phyloP scores from a whole-genome alignment of 1,284 basidiomycete species.

The Ceratobasidium sp. region DNA sequence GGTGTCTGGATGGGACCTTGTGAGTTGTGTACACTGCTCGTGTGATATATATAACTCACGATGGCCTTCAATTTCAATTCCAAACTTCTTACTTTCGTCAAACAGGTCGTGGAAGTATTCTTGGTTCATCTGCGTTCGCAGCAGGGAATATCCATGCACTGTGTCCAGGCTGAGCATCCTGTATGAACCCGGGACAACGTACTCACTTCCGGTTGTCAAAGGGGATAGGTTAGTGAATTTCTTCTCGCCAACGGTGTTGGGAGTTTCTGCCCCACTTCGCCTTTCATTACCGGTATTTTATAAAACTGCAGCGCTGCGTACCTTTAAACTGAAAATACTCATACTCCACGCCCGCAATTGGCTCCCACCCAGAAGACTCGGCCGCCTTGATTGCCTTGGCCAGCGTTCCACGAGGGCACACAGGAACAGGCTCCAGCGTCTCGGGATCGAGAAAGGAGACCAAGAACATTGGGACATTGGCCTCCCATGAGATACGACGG shows the following conservation, averaged over 20 bases:
- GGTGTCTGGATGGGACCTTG: constrained; percentile 71
- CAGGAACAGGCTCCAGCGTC: constrained; percentile 78
- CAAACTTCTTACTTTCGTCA: constrained; percentile 79
- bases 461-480: constrained; percentile 92
- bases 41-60: constrained; percentile 67
- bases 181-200: background rate
- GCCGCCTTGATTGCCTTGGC: constrained; percentile 69
- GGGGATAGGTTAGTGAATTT: constrained; percentile 79
- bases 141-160: constrained; percentile 96
- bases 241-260: constrained; percentile 81
- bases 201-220: constrained; percentile 90
- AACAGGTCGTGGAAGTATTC: constrained; percentile 93
- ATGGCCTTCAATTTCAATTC: constrained; percentile 89
- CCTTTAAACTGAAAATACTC: constrained; percentile 98
- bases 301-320: constrained; percentile 53
- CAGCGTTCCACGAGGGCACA: constrained; percentile 89
- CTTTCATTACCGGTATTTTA: background rate
- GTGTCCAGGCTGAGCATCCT: background rate
- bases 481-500: constrained; percentile 92
- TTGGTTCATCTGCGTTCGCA: constrained; percentile 88
- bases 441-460: constrained; percentile 90
- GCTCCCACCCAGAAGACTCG: constrained; percentile 66
- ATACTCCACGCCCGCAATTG: constrained; percentile 89
- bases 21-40: constrained; percentile 35
- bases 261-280: constrained; percentile 70